Base-by-base conservation (phyloP, 163 green algal genomes). In the Scenedesmus sp. region DNA sequence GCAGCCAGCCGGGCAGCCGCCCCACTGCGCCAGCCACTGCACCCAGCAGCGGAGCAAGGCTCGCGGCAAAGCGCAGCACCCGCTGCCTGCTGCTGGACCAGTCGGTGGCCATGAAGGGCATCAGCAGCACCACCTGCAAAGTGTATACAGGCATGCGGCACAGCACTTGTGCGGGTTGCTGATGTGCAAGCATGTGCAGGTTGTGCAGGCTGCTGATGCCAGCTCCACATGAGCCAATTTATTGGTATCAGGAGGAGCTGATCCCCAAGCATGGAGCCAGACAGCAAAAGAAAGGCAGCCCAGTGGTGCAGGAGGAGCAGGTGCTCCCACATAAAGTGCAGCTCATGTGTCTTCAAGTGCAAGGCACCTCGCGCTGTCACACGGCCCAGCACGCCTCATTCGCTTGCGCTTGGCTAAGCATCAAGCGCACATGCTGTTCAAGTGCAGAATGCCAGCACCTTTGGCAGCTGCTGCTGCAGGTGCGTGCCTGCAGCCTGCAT, bases 21-120 rank as follows among this genome's bases (percentile, higher is more conserved):
- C 82, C 81, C 1, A 92, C 46, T 26, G 59, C 59, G 6, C 60
- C 81, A 46, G 66, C 81, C 34, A n/a, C 88, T 13, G 8, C 4
- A 8, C 57, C 81, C 10, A 88, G 52, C 20, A 74, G 60, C 20
- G 59, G 62, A 0, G 64, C 64, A n/a, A 60, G 55, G 13, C 20
- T 54, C 26, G 88, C 23, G 8, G 62, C 34, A 52, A 81, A 62
- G 56, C 79, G 34, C 79, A 92, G 82, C 20, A 70, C 57, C 7
- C 88, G 81, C 90, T 95, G 93, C 81, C 82, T 62, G 8, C 7
- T 79, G 54, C 23, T 90, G 70, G 15, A 74, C n/a, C 91, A 91
- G 74, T 95, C 88, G 23, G 90, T 89, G 46, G 89, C 82, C 20
- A 95, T 83, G 81, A 95, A 92, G 2, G 88, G 88, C 64, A 82